phyloP scores from a whole-genome alignment of 768 basidiomycete species.

The Boletus huronensis region DNA sequence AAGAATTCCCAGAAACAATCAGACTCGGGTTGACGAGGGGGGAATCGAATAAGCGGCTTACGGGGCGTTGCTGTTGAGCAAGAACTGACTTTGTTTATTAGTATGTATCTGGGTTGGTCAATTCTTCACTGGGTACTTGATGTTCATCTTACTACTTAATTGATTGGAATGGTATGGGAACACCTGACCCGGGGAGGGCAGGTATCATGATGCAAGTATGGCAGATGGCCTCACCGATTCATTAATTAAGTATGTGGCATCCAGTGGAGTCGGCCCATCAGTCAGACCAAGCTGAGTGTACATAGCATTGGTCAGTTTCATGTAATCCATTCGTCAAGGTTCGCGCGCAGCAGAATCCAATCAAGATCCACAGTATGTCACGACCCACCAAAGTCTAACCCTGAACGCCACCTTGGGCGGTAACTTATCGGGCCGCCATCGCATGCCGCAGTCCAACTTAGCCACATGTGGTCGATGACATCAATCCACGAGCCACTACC shows the following conservation, averaged over 20 bases:
- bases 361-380: neutral
- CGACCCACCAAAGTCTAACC: neutral
- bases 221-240: too few species aligned
- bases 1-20: slow-evolving; percentile 39
- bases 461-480: neutral
- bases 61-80: slow-evolving; percentile 21
- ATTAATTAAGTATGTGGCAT: too few species aligned
- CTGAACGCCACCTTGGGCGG: neutral
- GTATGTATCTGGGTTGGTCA: slow-evolving; percentile 10
- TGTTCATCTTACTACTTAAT: neutral
- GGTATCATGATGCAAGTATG: neutral
- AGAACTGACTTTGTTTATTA: slow-evolving; percentile 16
- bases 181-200: neutral
- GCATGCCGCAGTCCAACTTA: neutral
- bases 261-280: too few species aligned
- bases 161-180: neutral
- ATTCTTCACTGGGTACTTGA: neutral
- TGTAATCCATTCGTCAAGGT: too few species aligned
- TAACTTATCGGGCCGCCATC: neutral
- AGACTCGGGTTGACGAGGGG: slow-evolving; percentile 26
- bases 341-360: neutral
- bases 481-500: neutral
- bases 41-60: slow-evolving; percentile 4
- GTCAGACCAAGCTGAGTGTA: neutral
- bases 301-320: too few species aligned